phyloP scores from a whole-genome alignment of 257 asterid genomes.

The Capsicum chinense region DNA sequence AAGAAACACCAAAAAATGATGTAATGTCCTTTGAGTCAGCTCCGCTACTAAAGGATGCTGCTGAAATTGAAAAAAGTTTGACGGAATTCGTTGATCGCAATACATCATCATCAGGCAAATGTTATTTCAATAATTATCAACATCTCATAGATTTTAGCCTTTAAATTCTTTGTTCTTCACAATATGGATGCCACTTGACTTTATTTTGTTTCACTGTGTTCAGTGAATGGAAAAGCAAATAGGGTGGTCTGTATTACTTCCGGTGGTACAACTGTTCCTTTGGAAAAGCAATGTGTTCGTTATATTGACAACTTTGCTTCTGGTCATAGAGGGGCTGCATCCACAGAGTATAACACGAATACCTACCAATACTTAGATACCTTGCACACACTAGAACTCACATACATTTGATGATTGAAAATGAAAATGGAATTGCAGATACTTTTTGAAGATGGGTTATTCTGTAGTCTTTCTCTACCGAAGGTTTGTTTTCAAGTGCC shows the following conservation, averaged over 20 bases:
- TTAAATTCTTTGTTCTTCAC: background rate
- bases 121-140: background rate
- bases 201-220: conserved; percentile 11
- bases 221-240: conserved; percentile 50
- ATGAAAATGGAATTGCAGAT: conserved; percentile 52
- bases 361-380: background rate
- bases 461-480: conserved; percentile 84
- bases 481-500: conserved; percentile 49
- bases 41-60: conserved; percentile 70
- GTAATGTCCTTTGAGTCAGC: conserved; percentile 70
- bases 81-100: conserved; percentile 56
- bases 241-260: conserved; percentile 90
- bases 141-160: background rate
- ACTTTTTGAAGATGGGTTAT: conserved; percentile 83
- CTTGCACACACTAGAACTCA: background rate
- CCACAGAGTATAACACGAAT: conserved; percentile 70
- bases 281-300: conserved; percentile 87
- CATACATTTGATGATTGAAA: background rate
- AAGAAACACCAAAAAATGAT: conserved; percentile 50
- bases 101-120: conserved; percentile 53
- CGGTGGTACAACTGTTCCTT: conserved; percentile 96
- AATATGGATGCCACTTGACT: background rate
- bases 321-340: conserved; percentile 95
- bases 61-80: conserved; percentile 51
- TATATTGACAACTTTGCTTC: conserved; percentile 93